A percentile compares a stretch with the other conserved stretches of the same genome.
phyloP scores from a whole-genome alignment of 192 early-diverging fungal species.

The Geranomyces michiganensis region DNA sequence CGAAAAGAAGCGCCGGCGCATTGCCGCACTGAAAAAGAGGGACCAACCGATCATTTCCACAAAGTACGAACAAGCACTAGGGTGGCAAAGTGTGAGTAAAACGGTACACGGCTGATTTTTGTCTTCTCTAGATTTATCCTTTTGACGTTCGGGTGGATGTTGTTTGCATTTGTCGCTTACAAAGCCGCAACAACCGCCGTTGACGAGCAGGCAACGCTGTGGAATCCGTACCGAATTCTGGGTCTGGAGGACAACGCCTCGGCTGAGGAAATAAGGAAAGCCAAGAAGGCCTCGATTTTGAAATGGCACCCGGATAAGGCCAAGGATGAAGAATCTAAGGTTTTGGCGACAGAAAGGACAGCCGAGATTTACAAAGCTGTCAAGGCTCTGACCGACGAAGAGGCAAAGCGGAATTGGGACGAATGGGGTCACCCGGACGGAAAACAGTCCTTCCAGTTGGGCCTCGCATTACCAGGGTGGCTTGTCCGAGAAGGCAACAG shows the following conservation, averaged over 20 bases:
- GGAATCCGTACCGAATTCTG: conserved; percentile 96
- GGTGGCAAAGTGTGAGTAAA: neutral
- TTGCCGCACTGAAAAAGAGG: conserved; percentile 39
- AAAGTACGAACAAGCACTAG: conserved; percentile 8
- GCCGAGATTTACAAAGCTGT: conserved; percentile 91
- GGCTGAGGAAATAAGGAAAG: conserved; percentile 66
- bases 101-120: neutral
- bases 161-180: conserved; percentile 68
- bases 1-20: conserved; percentile 17
- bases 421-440: conserved; percentile 98
- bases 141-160: conserved; percentile 63
- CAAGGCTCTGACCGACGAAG: conserved; percentile 93
- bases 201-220: conserved; percentile 63
- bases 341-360: conserved; percentile 73
- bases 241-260: conserved; percentile 65
- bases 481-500: conserved; percentile 84
- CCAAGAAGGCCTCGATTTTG: conserved; percentile 70
- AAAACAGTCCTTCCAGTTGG: conserved; percentile 87
- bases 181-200: conserved; percentile 64
- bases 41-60: conserved; percentile 36
- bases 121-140: conserved; percentile 40
- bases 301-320: conserved; percentile 64
- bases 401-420: conserved; percentile 86
- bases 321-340: conserved; percentile 56
- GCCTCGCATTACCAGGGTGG: conserved; percentile 91